Evolutionary conservation across 768 basidiomycete genomes (phyloP), one percentile per base, ranked within the genome.

Genomic region (Calocera viscosa): DNA sequence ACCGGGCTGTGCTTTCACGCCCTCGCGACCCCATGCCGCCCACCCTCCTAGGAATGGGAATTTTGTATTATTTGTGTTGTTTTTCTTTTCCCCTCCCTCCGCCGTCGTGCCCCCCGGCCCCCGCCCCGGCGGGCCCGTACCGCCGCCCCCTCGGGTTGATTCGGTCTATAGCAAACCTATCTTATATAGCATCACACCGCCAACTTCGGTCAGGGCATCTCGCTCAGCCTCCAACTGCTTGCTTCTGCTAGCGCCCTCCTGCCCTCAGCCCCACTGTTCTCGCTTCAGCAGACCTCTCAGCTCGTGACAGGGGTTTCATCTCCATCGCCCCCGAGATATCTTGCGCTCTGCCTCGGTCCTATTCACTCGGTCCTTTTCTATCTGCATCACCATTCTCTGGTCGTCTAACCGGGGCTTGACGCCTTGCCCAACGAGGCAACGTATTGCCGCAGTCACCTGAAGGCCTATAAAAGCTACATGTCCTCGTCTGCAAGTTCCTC

Each of bases 231-330:
- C 43, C 30, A 60, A 60, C 53, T 28, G 30, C 26, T 30, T 60
- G 53, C 53, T 60, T 60, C 53, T 60, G 53, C 53, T 32, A 32
- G 53, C 30, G 24, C 30, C 26, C 16, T 60, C 53, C 53, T 19
- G 16, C 14, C 53, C 53, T 60, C 53, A 60, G 53, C 43, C 53
- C 53, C 53, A 60, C 5, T 32, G 10, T 19, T 60, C 24, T 60
- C 53, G 16, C 30, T 60, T 49, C 53, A 30, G 14, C 26, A 11
- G 53, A 60, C 53, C 43, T 17, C 7, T 24, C 49, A 11, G 30
- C 53, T 60, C 53, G 26, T 60, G 26, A 32, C 53, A 60, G 53
- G 53, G 53, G 53, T 60, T 60, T 60, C 53, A 60, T 60, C 53
- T 60, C 26, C 53, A 60, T 60, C 53, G 53, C 53, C 53, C 26